Evolutionary conservation across 371 early-diverging fungal species (phyloP), one percentile per base, ranked within the genome.

Genomic region (Mortierella sp.): DNA sequence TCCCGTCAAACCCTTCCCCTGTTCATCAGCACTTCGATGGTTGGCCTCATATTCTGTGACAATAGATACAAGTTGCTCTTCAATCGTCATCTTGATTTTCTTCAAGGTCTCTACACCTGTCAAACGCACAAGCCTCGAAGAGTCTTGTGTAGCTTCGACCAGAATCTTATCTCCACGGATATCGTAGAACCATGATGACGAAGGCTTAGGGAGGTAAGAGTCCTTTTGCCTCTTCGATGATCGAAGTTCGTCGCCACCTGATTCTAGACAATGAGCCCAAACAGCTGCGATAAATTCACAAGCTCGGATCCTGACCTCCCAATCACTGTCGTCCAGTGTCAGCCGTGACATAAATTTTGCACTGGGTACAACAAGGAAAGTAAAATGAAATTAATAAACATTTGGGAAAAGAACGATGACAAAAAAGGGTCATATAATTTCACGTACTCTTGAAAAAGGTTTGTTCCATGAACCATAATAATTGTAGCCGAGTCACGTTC

Each of bases 321-420:
- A 87, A 64, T 91, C 91, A 18, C 87, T 76, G 75, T 91, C 91
- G 28, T 88, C 83, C 62, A 90, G 69, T 0, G 89, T 72, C 24
- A 81, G 47, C 32, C 77, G 80, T 5, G 83, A 74, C 67, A 90
- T 84, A 58, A 88, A 80, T 2, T 47, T 54, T 0, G 87, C 84
- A 52, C 90, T 90, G 70, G 49, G 9, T 22, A 28, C 5, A 16
- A 39, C 0, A 28, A 39, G 18, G 20, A 12, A 39, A 16, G 28
- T 32, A 61, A 24, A 52, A 5, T 47, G 18, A 47, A 54, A 24
- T 32, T 12, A 59, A 30, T 49, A 59, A 57, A 22, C 45, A 22
- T 0, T 32, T 18, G 16, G 20, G 62, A 26, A 26, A 37, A 66
- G 3, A 26, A n/a, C n/a, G n/a, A n/a, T n/a, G n/a, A n/a, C n/a